Conservation (phyloP, 805 yeast species). For the Trichomonascus vanleenenianus region DNA sequence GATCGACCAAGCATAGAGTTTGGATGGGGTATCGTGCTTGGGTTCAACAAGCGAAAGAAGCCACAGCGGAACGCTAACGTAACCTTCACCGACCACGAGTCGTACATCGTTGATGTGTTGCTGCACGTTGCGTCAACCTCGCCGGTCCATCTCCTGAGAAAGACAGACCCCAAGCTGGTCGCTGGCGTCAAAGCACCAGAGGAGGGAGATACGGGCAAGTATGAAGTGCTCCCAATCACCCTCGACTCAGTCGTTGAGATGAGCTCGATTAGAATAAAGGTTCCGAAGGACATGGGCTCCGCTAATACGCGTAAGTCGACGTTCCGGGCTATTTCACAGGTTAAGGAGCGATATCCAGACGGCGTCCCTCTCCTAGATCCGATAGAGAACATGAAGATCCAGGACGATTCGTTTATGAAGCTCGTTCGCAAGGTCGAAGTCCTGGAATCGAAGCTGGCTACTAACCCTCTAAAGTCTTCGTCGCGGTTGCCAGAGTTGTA, state of each 20-base stretch:
- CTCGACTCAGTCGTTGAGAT: constrained; percentile 65
- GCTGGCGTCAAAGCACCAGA: constrained; percentile 83
- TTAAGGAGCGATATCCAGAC: constrained; percentile 75
- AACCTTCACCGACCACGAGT: constrained; percentile 75
- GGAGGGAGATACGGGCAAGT: constrained; percentile 53
- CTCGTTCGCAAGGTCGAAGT: constrained; percentile 74
- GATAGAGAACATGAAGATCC: constrained; percentile 84
- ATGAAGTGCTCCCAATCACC: constrained; percentile 80
- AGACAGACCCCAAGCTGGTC: constrained; percentile 69
- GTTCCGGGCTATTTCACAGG: constrained; percentile 69
- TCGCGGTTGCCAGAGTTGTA: constrained; percentile 55
- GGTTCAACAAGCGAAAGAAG: constrained; percentile 56
- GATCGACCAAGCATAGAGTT: constrained; percentile 44
- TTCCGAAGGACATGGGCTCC: constrained; percentile 63
- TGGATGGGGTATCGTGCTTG: constrained; percentile 94
- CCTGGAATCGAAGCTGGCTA: constrained; percentile 60
- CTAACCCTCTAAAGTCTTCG: constrained; percentile 51
- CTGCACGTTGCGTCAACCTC: constrained; percentile 70
- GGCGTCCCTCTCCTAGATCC: constrained; percentile 93
- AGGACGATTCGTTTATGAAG: constrained; percentile 63
- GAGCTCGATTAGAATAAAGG: constrained; percentile 70
- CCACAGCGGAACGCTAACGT: constrained; percentile 14
- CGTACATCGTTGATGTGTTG: constrained; percentile 80
- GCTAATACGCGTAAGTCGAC: constrained; percentile 42
- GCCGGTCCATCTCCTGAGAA: constrained; percentile 66